Evolutionary conservation across 768 basidiomycete genomes (phyloP), one percentile per base, ranked within the genome.

Genomic region (Boletus rubescentipes): DNA sequence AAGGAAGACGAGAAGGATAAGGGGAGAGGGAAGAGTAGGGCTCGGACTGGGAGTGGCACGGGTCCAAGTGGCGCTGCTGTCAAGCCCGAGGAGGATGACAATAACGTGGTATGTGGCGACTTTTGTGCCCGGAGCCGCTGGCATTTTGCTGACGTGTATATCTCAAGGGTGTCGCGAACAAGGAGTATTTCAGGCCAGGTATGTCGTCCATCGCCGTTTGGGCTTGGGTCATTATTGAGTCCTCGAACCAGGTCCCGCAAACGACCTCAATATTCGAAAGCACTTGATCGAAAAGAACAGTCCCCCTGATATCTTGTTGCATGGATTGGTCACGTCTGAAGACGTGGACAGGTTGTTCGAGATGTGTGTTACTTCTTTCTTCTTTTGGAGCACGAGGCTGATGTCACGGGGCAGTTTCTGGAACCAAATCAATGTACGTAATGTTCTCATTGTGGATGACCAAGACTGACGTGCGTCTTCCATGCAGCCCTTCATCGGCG

Each of bases 331-430:
- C 34, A 84, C 83, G 1, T 81, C 86, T 0, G 81, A 82, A 43
- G 91, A 93, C 56, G 89, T 92, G 3, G 86, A 91, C 53, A 85
- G 85, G 58, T 70, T 93, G n/a, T 93, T 93, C 60, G 78, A 89
- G 32, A 89, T 93, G 88, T 91, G 60, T 31, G 90, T 78, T 12
- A 0, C 7, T 23, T 48, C 7, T 39, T 41, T 29, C 6, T 26
- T 20, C 29, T 16, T 29, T 12, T 10, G 16, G 18, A 38, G 15
- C 34, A 16, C 15, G 44, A 20, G 30, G 56, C 39, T 59, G 29
- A 60, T 38, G 30, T 51, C 39, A 18, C 5, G n/a, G 7, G 18
- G 0, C 59, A 91, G 89, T 62, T 92, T 86, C 66, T 92, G 81
- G 70, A 76, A 78, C 35, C 75, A 80, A 46, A 79, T 90, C 59